A percentile compares a stretch with the other conserved stretches of the same genome.
These are phyloP conservation scores for Phaeotremella skinneri DNA, from an alignment of 768 basidiomycete genomes.

Conservation along the genomic window DNA sequence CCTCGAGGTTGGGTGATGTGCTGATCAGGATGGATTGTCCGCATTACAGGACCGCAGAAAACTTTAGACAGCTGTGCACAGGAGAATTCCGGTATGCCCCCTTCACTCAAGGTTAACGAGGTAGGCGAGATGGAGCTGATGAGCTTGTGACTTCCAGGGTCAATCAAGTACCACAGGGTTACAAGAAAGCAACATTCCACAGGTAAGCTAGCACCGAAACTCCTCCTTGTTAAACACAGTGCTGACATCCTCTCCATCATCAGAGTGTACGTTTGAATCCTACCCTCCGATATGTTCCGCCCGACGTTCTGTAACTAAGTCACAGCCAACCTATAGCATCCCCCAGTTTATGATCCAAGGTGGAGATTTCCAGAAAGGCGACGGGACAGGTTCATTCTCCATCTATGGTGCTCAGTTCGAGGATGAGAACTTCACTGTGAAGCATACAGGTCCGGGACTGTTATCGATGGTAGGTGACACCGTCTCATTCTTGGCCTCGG, in stretches of 20 bases:
- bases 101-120: too few relatives aligned
- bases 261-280: constrained; percentile 65
- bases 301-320: background rate
- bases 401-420: constrained; percentile 95
- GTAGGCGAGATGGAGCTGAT: background rate
- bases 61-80: constrained; percentile 94
- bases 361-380: constrained; percentile 90
- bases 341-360: constrained; percentile 91
- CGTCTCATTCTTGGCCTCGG: background rate
- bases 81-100: constrained; percentile 83
- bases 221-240: constrained; percentile 5
- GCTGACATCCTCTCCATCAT: constrained; percentile 14
- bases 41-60: constrained; percentile 79
- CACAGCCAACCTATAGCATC: constrained; percentile 31
- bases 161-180: constrained; percentile 82
- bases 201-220: constrained; percentile 59
- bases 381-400: constrained; percentile 95
- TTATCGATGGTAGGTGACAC: constrained; percentile 74
- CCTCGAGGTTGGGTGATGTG: background rate
- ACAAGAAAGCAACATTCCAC: constrained; percentile 87
- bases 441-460: constrained; percentile 80
- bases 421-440: constrained; percentile 94
- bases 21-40: constrained; percentile 4
- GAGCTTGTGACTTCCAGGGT: constrained; percentile 56
- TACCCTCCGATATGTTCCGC: background rate